phyloP scores from a whole-genome alignment of 371 early-diverging fungal genomes.

The Lichtheimia ornata region DNA sequence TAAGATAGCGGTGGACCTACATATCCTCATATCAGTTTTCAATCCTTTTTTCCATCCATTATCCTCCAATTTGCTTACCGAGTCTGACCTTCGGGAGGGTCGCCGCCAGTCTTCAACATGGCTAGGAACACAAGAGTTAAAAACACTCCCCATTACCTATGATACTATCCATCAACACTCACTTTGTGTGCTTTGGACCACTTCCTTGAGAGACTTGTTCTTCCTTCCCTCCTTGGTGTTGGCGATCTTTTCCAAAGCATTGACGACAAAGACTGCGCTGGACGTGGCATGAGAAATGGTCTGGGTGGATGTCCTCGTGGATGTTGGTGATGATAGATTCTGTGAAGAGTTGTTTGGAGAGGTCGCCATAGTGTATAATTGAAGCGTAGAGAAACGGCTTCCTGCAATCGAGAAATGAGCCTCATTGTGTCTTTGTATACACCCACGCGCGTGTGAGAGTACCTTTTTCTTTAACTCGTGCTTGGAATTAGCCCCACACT shows the following conservation, averaged over 20 bases:
- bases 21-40: not conserved
- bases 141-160: not conserved
- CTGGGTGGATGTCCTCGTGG: conserved; percentile 18
- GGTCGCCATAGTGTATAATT: conserved; percentile 21
- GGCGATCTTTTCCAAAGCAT: conserved; percentile 66
- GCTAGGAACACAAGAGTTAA: conserved; percentile 17
- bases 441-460: conserved; percentile 1
- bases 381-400: conserved; percentile 2
- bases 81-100: conserved; percentile 46
- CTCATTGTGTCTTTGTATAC: not conserved
- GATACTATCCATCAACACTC: conserved; percentile 11
- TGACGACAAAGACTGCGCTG: conserved; percentile 63
- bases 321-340: conserved; percentile 27
- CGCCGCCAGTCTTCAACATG: conserved; percentile 40
- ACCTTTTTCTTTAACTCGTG: conserved; percentile 1
- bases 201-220: conserved; percentile 57
- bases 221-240: conserved; percentile 52
- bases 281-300: conserved; percentile 39
- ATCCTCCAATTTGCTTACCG: conserved; percentile 17
- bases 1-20: conserved; percentile 55
- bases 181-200: conserved; percentile 45
- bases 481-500: not conserved
- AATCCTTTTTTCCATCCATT: not conserved
- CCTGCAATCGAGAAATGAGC: not conserved
- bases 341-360: conserved; percentile 31